These are phyloP conservation scores for Metschnikowia proteae DNA, from an alignment of 805 yeast genomes.

Conservation along the genomic window DNA sequence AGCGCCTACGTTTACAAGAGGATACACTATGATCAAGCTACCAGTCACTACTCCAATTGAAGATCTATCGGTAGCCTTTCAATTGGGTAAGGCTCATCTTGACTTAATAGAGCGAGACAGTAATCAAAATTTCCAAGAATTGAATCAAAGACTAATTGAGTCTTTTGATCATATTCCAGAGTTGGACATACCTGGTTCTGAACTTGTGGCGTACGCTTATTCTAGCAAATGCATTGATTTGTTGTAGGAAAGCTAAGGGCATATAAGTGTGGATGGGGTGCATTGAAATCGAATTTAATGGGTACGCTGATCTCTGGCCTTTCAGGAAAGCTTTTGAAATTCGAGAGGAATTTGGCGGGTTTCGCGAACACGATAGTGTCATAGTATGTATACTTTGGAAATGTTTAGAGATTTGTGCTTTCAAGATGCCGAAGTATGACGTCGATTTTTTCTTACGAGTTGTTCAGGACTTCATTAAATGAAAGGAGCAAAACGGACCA, in stretches of 20 bases:
- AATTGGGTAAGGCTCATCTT: not conserved
- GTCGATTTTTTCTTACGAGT: too few relatives aligned
- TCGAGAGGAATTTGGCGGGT: too few relatives aligned
- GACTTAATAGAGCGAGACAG: not conserved
- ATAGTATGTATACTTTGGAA: too few relatives aligned
- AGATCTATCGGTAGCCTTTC: not conserved
- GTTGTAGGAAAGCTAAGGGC: not conserved
- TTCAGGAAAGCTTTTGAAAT: too few relatives aligned
- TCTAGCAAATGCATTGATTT: not conserved
- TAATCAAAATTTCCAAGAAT: not conserved
- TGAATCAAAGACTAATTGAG: not conserved
- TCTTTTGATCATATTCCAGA: not conserved
- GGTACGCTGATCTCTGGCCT: too few relatives aligned
- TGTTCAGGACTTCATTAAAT: too few relatives aligned
- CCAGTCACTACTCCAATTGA: not conserved
- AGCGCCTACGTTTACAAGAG: not conserved
- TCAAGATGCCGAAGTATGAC: too few relatives aligned
- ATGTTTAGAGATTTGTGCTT: too few relatives aligned
- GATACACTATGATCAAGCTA: not conserved
- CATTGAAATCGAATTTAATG: too few relatives aligned
- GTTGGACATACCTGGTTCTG: not conserved
- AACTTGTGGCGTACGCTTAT: not conserved
- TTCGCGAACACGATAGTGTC: too few relatives aligned
- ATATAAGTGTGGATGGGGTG: not conserved
- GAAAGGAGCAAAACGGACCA: too few relatives aligned